These are phyloP conservation scores for Carallia pectinifolia DNA, from an alignment of 345 rosid species.

Conservation along the genomic window DNA sequence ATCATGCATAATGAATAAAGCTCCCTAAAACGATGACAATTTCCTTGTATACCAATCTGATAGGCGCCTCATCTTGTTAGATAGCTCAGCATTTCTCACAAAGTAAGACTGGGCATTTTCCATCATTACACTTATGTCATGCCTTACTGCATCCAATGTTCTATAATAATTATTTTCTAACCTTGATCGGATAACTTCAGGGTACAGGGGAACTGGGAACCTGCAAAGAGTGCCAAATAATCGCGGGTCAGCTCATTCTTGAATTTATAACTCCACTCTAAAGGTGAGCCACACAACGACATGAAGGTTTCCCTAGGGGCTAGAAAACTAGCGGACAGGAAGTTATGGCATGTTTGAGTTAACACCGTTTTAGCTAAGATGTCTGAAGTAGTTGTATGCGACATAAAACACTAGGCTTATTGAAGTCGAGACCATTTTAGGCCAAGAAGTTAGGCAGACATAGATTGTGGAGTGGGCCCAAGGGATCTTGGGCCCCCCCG, in stretches of 20 bases:
- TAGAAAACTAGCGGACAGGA: too few species aligned
- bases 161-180: slow-evolving; percentile 27
- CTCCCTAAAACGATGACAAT: slow-evolving; percentile 3
- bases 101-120: slow-evolving; percentile 22
- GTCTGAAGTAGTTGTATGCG: too few species aligned
- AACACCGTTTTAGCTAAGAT: too few species aligned
- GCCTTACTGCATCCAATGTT: slow-evolving; percentile 25
- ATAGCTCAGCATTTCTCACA: slow-evolving; percentile 9
- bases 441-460: too few species aligned
- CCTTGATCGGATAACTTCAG: slow-evolving; percentile 21
- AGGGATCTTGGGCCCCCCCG: too few species aligned
- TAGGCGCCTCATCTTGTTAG: slow-evolving; percentile 15
- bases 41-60: slow-evolving; percentile 22
- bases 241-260: background rate
- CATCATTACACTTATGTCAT: slow-evolving; percentile 29
- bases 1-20: background rate
- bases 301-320: too few species aligned
- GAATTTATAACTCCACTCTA: background rate
- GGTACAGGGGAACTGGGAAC: slow-evolving; percentile 32
- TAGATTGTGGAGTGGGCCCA: too few species aligned
- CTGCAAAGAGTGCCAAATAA: slow-evolving; percentile 11
- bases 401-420: too few species aligned
- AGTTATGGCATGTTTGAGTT: too few species aligned
- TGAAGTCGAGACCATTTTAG: too few species aligned
- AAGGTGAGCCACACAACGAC: too few species aligned